Evolutionary conservation across 441 rosid genomes (phyloP).

Genomic region (Populus hybrid): DNA sequence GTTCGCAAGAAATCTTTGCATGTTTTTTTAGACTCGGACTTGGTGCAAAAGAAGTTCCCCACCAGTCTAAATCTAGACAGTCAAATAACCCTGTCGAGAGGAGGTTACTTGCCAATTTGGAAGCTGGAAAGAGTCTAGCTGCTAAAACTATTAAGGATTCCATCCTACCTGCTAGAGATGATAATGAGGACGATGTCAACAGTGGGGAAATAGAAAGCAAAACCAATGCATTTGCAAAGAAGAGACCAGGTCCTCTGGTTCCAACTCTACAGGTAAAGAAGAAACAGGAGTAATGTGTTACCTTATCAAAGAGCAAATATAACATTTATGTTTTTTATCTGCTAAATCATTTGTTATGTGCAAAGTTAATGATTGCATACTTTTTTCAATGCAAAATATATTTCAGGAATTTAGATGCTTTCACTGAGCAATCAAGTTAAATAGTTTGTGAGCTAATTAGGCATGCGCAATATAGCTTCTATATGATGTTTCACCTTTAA

Average conservation of each 20-base stretch:
- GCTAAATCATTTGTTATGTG: neutral
- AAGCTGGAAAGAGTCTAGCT: slow-evolving; percentile 53
- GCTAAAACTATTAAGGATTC: slow-evolving; percentile 38
- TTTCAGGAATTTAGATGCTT: neutral
- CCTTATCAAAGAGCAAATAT: neutral
- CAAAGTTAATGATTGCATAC: neutral
- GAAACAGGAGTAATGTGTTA: slow-evolving; percentile 28
- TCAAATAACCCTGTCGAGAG: slow-evolving; percentile 62
- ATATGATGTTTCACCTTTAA: neutral
- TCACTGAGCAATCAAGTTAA: neutral
- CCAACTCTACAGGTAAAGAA: slow-evolving; percentile 29
- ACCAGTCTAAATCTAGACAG: slow-evolving; percentile 33
- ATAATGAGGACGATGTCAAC: slow-evolving; percentile 32
- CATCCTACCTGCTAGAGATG: slow-evolving; percentile 12
- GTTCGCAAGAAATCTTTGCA: neutral
- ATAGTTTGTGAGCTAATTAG: neutral
- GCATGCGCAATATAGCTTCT: neutral
- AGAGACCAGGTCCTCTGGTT: slow-evolving; percentile 36
- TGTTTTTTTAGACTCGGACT: slow-evolving; percentile 59
- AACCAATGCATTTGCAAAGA: slow-evolving; percentile 59
- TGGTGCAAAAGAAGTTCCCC: slow-evolving; percentile 54
- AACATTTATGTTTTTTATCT: neutral
- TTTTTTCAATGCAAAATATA: neutral
- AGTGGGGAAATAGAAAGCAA: slow-evolving; percentile 64
- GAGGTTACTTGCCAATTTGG: slow-evolving; percentile 56